Percentiles rank a stretch among this genome's conserved stretches.
These are phyloP conservation scores for Lichenothelia convexa DNA, from an alignment of 495 filamentous ascomycete species.

Conservation along the genomic window DNA sequence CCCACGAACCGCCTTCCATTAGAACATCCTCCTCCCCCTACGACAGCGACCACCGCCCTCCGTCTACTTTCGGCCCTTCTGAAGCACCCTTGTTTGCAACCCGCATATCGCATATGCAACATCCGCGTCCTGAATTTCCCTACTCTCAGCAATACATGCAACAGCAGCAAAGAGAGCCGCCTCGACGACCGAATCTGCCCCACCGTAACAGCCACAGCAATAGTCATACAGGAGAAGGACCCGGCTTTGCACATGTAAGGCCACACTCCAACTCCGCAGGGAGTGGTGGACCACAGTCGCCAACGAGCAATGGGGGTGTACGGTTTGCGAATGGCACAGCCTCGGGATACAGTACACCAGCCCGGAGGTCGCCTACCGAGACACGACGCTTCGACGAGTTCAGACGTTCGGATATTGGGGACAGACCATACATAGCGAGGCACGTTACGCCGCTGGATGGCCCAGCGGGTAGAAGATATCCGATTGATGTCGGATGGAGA, in stretches of 20 bases:
- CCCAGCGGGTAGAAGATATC: slow-evolving; percentile 9
- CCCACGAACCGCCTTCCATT: slow-evolving; percentile 2
- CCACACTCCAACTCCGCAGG: too few relatives aligned
- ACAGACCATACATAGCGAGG: not conserved
- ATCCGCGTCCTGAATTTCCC: not conserved
- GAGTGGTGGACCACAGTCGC: too few relatives aligned
- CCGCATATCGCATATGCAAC: slow-evolving; percentile 16
- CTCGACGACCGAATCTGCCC: too few relatives aligned
- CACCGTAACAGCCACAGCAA: too few relatives aligned
- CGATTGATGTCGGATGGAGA: not conserved
- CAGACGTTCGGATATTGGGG: not conserved
- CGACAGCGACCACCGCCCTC: slow-evolving; percentile 2
- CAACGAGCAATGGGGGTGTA: not conserved
- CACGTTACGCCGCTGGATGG: slow-evolving; percentile 11
- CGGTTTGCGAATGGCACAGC: not conserved
- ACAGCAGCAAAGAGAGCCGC: too few relatives aligned
- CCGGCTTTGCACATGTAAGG: too few relatives aligned
- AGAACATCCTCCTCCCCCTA: slow-evolving; percentile 1
- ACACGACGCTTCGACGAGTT: too few relatives aligned
- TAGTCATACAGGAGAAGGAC: not conserved
- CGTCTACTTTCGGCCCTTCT: slow-evolving; percentile 14
- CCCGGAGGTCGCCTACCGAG: not conserved
- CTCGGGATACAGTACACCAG: not conserved
- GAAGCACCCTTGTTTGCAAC: slow-evolving; percentile 20
- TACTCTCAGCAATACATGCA: too few relatives aligned